Evolutionary conservation across 805 yeast genomes (phyloP).

Genomic region (Starmera quercuum): DNA sequence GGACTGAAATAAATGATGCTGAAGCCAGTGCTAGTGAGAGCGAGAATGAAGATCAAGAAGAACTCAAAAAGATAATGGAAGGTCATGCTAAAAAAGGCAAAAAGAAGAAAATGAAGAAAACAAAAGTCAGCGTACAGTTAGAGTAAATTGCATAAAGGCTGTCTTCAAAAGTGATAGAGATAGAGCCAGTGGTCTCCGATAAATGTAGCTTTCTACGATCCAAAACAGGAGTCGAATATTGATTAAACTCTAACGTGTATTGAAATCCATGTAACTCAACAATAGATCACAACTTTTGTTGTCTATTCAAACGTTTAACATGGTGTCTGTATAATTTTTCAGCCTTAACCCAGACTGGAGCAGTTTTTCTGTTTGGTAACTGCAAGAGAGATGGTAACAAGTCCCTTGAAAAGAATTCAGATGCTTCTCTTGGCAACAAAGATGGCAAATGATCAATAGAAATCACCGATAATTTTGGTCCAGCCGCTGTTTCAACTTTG

Average conservation of each 20-base stretch:
- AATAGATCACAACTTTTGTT: conserved; percentile 30
- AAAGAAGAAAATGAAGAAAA: conserved; percentile 31
- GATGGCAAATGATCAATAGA: conserved; percentile 97
- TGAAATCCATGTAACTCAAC: background rate
- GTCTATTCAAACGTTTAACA: conserved; percentile 59
- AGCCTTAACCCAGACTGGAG: conserved; percentile 92
- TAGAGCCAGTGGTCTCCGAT: too few species aligned
- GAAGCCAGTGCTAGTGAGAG: conserved; percentile 54
- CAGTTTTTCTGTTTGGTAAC: conserved; percentile 70
- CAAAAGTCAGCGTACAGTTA: conserved; percentile 45
- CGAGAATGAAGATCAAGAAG: conserved; percentile 71
- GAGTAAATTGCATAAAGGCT: conserved; percentile 27
- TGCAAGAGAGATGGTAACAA: conserved; percentile 83
- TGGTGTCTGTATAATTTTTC: conserved; percentile 77
- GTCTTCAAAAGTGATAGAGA: too few species aligned
- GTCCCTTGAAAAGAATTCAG: conserved; percentile 84
- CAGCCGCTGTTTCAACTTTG: conserved; percentile 63
- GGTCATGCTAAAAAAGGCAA: conserved; percentile 30
- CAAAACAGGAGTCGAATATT: too few species aligned
- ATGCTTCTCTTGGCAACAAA: conserved; percentile 92
- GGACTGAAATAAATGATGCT: conserved; percentile 28
- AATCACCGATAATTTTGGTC: conserved; percentile 84
- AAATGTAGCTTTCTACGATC: too few species aligned
- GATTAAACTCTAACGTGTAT: too few species aligned
- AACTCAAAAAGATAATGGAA: conserved; percentile 48